phyloP scores from a whole-genome alignment of 2,329 filamentous ascomycete genomes.

The Aspergillus chevalieri region DNA sequence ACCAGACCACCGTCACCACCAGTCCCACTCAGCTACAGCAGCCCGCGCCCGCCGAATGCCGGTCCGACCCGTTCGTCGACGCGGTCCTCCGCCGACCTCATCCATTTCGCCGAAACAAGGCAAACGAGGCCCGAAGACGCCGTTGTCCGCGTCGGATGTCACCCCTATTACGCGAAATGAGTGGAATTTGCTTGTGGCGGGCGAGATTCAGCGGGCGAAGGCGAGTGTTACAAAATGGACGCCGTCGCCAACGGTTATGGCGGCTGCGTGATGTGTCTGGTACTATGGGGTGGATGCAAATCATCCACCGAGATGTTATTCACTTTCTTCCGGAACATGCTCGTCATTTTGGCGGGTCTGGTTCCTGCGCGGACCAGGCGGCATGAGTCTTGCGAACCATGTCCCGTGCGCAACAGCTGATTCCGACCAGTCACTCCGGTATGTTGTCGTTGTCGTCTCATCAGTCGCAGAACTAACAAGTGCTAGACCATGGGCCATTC shows the following conservation, averaged over 20 bases:
- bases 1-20: conserved; percentile 1
- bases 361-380: no score
- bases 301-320: not conserved
- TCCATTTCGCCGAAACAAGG: conserved; percentile 15
- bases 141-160: conserved; percentile 37
- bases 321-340: not conserved
- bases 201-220: conserved; percentile 24
- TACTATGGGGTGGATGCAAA: not conserved
- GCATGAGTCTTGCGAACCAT: no score
- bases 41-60: conserved; percentile 12
- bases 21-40: not conserved
- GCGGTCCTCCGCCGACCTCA: conserved; percentile 13
- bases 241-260: conserved; percentile 28
- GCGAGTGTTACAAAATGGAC: conserved; percentile 33
- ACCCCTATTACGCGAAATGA: conserved; percentile 39
- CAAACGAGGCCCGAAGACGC: conserved; percentile 33
- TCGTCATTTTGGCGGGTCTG: not conserved
- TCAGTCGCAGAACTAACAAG: no score
- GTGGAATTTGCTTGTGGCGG: conserved; percentile 35
- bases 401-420: no score
- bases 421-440: no score
- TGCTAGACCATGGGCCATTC: no score
- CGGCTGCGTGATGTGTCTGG: conserved; percentile 16
- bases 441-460: no score
- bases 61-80: conserved; percentile 18